Percentiles rank a stretch among this genome's conserved stretches.
Conservation (phyloP, 2,329 filamentous ascomycete genomes). For the Dendryphion nanum region DNA sequence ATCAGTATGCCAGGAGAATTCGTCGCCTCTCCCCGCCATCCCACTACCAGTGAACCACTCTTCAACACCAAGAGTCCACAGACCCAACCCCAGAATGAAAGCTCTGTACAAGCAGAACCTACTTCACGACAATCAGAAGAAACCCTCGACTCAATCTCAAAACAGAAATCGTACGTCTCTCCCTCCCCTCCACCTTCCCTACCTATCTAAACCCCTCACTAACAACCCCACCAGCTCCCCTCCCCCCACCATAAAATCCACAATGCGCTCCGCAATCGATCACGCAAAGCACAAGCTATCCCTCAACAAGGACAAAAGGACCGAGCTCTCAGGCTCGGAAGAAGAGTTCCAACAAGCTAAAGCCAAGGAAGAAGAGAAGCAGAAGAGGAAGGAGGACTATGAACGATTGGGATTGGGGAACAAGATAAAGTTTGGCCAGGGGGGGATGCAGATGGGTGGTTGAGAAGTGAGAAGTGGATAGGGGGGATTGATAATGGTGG, state of each 20-base stretch:
- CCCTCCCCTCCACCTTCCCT: too few species aligned
- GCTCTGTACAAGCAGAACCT: too few species aligned
- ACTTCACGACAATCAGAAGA: too few species aligned
- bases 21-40: conserved; percentile 3
- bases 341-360: conserved; percentile 9
- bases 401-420: conserved; percentile 4
- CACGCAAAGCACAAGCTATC: conserved; percentile 9
- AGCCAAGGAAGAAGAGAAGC: conserved; percentile 6
- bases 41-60: conserved; percentile 5
- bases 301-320: conserved; percentile 6
- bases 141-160: too few species aligned
- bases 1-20: conserved; percentile 7
- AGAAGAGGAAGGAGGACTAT: conserved; percentile 8
- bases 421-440: conserved; percentile 7
- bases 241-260: too few species aligned
- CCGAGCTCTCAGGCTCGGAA: conserved; percentile 6
- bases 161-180: too few species aligned
- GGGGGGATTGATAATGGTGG: too few species aligned
- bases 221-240: too few species aligned
- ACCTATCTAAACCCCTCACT: too few species aligned
- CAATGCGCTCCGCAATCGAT: conserved; percentile 7
- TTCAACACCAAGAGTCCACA: too few species aligned
- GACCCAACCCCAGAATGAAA: too few species aligned
- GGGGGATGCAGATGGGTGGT: conserved; percentile 10
- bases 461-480: too few species aligned